Evolutionary conservation across 2,329 filamentous ascomycete species (phyloP).

Genomic region (Cytospora paraplurivora): DNA sequence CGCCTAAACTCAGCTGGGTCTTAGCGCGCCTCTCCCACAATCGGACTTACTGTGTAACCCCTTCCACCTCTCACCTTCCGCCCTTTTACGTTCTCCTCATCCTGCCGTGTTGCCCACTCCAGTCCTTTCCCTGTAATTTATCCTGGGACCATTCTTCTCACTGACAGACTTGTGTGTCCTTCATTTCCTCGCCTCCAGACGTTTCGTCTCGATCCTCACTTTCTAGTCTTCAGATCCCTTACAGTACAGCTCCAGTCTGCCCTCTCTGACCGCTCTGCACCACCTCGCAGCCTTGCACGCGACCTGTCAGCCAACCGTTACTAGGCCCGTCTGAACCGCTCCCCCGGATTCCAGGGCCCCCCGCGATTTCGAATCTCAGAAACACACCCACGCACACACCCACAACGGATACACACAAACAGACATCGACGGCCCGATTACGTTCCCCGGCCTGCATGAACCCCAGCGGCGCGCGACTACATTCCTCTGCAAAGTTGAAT

Average conservation of each 20-base stretch:
- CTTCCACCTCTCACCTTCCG: constrained; percentile 22
- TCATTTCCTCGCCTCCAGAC: neutral
- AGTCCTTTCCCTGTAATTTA: constrained; percentile 9
- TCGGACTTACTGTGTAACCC: constrained; percentile 6
- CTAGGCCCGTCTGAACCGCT: constrained; percentile 18
- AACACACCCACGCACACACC: constrained; percentile 1
- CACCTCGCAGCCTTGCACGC: constrained; percentile 6
- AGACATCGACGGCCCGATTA: constrained; percentile 29
- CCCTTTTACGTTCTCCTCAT: constrained; percentile 27
- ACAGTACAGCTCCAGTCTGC: neutral
- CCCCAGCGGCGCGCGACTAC: constrained; percentile 22
- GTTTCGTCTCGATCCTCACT: neutral
- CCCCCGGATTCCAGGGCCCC: constrained; percentile 28
- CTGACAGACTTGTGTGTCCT: constrained; percentile 15
- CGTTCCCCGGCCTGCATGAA: constrained; percentile 23
- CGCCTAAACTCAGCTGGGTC: neutral
- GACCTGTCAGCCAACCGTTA: constrained; percentile 19
- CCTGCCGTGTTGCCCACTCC: constrained; percentile 23
- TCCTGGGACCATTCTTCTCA: neutral
- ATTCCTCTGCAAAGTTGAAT: neutral
- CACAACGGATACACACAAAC: neutral
- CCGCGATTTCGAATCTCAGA: constrained; percentile 27
- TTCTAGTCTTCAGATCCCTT: constrained; percentile 1
- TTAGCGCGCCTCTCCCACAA: neutral
- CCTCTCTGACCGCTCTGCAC: neutral